Conservation (phyloP, 495 filamentous ascomycete genomes). For the Penicillium angulare region DNA sequence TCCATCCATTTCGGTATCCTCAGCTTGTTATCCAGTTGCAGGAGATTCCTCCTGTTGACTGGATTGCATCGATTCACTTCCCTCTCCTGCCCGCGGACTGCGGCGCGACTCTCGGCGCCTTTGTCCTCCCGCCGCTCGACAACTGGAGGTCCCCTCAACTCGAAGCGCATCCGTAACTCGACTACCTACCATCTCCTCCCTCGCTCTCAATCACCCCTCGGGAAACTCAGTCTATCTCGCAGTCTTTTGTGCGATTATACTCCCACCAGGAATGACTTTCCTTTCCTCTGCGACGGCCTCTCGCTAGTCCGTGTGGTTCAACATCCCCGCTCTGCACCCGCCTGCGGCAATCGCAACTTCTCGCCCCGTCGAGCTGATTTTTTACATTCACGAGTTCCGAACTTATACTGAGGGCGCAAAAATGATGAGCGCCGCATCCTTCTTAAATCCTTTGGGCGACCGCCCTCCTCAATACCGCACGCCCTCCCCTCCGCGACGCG, state of each 20-base stretch:
- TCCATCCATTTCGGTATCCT: constrained; percentile 19
- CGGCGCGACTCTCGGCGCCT: constrained; percentile 38
- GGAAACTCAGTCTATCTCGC: constrained; percentile 21
- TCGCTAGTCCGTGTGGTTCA: constrained; percentile 50
- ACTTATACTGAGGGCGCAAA: constrained; percentile 16
- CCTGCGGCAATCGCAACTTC: constrained; percentile 39
- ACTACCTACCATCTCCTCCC: constrained; percentile 24
- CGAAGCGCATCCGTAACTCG: constrained; percentile 32
- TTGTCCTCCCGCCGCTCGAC: constrained; percentile 38
- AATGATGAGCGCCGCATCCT: constrained; percentile 50
- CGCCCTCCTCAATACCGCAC: constrained; percentile 53
- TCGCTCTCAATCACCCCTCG: constrained; percentile 22
- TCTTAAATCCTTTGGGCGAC: constrained; percentile 36
- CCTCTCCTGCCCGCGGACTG: constrained; percentile 28
- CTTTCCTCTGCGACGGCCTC: constrained; percentile 41
- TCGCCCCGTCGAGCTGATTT: constrained; percentile 24
- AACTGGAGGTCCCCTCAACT: constrained; percentile 32
- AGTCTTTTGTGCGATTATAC: constrained; percentile 27
- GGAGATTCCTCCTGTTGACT: constrained; percentile 23
- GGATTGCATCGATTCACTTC: constrained; percentile 14
- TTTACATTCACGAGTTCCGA: constrained; percentile 8
- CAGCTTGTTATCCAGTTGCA: constrained; percentile 19
- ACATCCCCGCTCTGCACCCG: constrained; percentile 50
- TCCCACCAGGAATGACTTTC: constrained; percentile 48
- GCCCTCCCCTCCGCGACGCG: constrained; percentile 54